These are phyloP conservation scores for Astrephomene gubernaculifera DNA, from an alignment of 139 green algal genomes.

Conservation along the genomic window DNA sequence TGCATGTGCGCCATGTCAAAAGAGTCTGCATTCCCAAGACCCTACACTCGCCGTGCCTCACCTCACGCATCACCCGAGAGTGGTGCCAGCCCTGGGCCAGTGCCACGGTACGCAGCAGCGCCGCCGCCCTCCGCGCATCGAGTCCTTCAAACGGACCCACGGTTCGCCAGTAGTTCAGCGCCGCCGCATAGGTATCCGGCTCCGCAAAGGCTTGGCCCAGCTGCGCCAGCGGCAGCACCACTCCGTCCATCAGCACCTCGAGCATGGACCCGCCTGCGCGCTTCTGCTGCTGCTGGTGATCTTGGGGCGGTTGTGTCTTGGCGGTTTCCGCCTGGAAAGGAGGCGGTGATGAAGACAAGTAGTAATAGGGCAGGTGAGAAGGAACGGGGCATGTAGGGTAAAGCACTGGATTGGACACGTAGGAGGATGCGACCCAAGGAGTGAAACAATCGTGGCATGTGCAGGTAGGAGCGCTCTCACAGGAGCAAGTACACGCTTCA, in stretches of 20 bases:
- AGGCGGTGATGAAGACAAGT: not conserved
- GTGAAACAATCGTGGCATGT: not conserved
- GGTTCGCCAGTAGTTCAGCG: not conserved
- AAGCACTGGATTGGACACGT: not conserved
- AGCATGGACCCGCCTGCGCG: not conserved
- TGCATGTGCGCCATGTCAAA: too few relatives aligned
- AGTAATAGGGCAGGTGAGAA: not conserved
- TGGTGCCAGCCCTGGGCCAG: not conserved
- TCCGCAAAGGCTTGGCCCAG: not conserved
- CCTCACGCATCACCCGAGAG: not conserved
- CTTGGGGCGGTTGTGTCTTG: not conserved
- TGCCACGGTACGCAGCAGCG: not conserved
- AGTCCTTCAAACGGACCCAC: not conserved
- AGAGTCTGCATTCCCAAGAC: too few relatives aligned
- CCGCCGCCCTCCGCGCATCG: not conserved
- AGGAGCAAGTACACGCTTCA: not conserved
- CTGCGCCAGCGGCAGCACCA: not conserved
- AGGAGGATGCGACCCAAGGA: not conserved
- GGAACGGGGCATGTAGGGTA: not conserved
- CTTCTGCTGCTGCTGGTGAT: not conserved
- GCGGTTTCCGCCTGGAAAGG: not conserved
- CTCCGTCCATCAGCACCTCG: not conserved
- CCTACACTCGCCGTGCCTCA: not conserved
- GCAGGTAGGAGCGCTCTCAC: too few relatives aligned
- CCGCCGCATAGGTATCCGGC: not conserved